Percentiles rank a stretch among this genome's conserved stretches.
phyloP scores from a whole-genome alignment of 2,329 filamentous ascomycete genomes.

The Chalara sp. region DNA sequence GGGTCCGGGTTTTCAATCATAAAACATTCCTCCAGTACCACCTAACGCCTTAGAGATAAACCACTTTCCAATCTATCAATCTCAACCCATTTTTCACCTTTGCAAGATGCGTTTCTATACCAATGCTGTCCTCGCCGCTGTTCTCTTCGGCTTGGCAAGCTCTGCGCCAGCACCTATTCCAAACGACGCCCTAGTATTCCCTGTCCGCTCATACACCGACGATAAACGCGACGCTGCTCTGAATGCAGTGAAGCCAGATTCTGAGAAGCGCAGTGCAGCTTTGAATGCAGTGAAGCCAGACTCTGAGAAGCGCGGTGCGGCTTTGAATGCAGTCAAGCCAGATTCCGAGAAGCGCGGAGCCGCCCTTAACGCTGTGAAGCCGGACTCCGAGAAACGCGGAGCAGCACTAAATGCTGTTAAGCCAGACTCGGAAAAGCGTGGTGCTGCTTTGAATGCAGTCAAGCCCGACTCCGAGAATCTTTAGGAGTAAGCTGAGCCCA shows the following conservation, averaged over 20 bases:
- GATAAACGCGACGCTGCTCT: conserved; percentile 11
- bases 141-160: neutral
- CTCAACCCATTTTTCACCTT: neutral
- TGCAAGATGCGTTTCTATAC: neutral
- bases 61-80: neutral
- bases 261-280: neutral
- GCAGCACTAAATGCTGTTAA: no score
- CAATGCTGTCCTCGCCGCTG: neutral
- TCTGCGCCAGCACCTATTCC: neutral
- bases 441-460: no score
- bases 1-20: neutral
- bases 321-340: neutral
- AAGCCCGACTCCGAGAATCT: no score
- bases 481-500: no score
- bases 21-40: neutral
- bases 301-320: neutral
- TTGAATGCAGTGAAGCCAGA: neutral
- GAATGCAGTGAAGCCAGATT: neutral
- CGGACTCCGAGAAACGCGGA: neutral
- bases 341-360: neutral
- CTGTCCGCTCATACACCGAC: neutral
- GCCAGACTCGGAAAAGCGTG: no score
- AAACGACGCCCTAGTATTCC: neutral
- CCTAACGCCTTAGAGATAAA: neutral
- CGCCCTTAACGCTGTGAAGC: neutral